Conservation (phyloP, 2,329 filamentous ascomycete species). For the Pseudovirgaria hyperparasitica region DNA sequence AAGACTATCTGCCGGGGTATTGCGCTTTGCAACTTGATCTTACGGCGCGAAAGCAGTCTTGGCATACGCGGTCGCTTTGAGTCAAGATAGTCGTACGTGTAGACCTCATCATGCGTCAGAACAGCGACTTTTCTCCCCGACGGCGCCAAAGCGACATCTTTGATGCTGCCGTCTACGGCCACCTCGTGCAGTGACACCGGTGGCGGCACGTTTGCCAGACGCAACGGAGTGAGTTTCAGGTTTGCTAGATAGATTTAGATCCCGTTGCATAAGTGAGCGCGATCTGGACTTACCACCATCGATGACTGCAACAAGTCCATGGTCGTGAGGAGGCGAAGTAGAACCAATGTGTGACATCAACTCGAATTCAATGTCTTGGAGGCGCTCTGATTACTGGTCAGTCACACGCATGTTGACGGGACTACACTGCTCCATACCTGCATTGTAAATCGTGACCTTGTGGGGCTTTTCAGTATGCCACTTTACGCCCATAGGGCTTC, state of each 20-base stretch:
- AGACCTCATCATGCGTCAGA: conserved; percentile 53
- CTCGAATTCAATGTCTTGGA: conserved; percentile 53
- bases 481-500: conserved; percentile 7
- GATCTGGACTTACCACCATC: conserved; percentile 50
- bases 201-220: conserved; percentile 74
- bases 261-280: not conserved
- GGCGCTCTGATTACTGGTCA: conserved; percentile 22
- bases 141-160: conserved; percentile 60
- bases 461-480: conserved; percentile 87
- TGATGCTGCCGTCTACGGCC: conserved; percentile 44
- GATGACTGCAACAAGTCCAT: conserved; percentile 68
- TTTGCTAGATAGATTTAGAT: conserved; percentile 26
- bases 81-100: conserved; percentile 57
- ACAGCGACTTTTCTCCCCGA: conserved; percentile 45
- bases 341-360: conserved; percentile 59
- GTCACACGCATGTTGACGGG: too few relatives aligned
- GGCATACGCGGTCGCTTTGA: conserved; percentile 39
- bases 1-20: conserved; percentile 36
- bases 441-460: conserved; percentile 43
- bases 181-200: conserved; percentile 83
- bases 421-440: too few relatives aligned
- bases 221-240: conserved; percentile 75
- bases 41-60: conserved; percentile 28
- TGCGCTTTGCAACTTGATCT: conserved; percentile 7
- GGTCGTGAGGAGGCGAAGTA: conserved; percentile 57